Evolutionary conservation across 768 basidiomycete species (phyloP), one percentile per base, ranked within the genome.

Genomic region (Austroboletus festivus): DNA sequence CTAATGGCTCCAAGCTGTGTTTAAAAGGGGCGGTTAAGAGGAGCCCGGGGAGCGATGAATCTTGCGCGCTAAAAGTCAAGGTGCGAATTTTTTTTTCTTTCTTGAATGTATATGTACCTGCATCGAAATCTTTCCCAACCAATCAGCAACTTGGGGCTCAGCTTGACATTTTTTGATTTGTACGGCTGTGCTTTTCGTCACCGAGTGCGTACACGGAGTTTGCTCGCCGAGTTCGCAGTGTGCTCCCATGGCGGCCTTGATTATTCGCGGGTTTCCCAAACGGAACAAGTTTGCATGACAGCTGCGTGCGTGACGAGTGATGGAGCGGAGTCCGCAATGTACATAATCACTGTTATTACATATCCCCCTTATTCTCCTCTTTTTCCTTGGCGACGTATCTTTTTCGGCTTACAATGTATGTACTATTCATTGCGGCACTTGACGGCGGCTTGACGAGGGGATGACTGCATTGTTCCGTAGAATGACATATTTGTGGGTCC

Each of bases 41-140:
- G 42, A 24, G 47, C 51, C 46, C 19, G 46, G 53, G 48, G 47
- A 48, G 9, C 10, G 31, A 33, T 6, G 31, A 48, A 58, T 59
- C 56, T 66, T 35, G 45, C 39, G 54, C 51, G 51, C 46, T 22
- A 45, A 33, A 33, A 33, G 26, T 46, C 35, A 37, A 26, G 40
- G 19, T 34, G 46, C 48, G 38, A 38, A 42, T 37, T 40, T 40
- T 40, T 44, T 31, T 16, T 31, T 16, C 21, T 57, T 48, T 34
- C 16, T 33, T 19, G 15, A 23, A 31, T 30, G 26, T 24, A 40
- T 18, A 37, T 37, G 4, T 5, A 10, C 18, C 18, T 18, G n/a
- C 13, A 28, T 28, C 26, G 26, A 28, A 28, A 28, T 28, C 16
- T 34, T 34, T 34, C 16, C 33, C 16, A 13, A n/a, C n/a, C n/a